Evolutionary conservation across 1,284 basidiomycete genomes (phyloP).

Genomic region (Cryptococcus sp.): DNA sequence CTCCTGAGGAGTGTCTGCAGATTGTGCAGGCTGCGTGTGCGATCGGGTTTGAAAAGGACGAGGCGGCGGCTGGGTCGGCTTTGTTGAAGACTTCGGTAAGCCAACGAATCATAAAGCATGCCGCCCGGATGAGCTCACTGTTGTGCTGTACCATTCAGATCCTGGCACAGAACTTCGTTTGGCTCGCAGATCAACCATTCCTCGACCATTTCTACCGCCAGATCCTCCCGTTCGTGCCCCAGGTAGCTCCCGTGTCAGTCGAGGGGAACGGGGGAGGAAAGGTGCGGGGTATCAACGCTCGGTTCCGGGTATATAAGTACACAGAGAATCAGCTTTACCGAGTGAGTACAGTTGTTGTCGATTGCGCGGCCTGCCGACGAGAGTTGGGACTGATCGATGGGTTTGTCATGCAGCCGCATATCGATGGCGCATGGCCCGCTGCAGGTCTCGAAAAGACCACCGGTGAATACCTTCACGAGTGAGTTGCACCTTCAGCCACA

Average conservation of each 20-base stretch:
- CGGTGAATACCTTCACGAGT: conserved; percentile 58
- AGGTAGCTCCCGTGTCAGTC: conserved; percentile 27
- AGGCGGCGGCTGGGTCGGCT: conserved; percentile 54
- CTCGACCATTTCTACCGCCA: conserved; percentile 52
- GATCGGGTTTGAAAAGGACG: conserved; percentile 56
- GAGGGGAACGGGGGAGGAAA: conserved; percentile 50
- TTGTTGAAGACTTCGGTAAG: conserved; percentile 52
- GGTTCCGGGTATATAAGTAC: conserved; percentile 58
- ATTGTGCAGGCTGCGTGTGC: conserved; percentile 54
- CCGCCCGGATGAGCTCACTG: neutral
- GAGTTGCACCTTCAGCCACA: conserved; percentile 28
- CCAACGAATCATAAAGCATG: neutral
- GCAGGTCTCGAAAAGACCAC: conserved; percentile 53
- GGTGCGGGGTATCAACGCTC: conserved; percentile 56
- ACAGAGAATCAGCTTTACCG: conserved; percentile 55
- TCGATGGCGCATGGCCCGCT: conserved; percentile 60
- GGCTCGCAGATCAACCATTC: conserved; percentile 56
- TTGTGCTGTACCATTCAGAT: conserved; percentile 23
- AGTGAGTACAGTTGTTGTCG: conserved; percentile 28
- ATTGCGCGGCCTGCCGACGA: neutral
- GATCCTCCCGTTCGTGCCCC: conserved; percentile 52
- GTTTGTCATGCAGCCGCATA: conserved; percentile 47
- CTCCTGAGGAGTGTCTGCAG: conserved; percentile 53
- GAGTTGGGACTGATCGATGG: neutral
- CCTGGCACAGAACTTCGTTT: conserved; percentile 57